These are phyloP conservation scores for Beauveria scarabaeidicola DNA, from an alignment of 2,329 filamentous ascomycete genomes.

Conservation along the genomic window DNA sequence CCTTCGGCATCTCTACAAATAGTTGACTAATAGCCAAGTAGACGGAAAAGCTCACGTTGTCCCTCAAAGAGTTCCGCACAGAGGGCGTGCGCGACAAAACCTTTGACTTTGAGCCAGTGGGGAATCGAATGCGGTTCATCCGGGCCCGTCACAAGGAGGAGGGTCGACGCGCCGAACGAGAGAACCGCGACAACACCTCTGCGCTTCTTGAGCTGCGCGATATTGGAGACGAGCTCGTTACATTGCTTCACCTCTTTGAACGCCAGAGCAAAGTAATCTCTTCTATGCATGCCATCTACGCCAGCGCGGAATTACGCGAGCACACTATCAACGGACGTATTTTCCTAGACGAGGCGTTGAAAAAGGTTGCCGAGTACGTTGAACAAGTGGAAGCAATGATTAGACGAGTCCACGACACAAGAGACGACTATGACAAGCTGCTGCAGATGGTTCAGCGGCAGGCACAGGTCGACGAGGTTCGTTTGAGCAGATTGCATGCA, in stretches of 20 bases:
- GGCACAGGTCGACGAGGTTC: slow-evolving; percentile 57
- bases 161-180: slow-evolving; percentile 39
- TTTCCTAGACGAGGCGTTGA: slow-evolving; percentile 45
- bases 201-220: slow-evolving; percentile 54
- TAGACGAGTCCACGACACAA: slow-evolving; percentile 45
- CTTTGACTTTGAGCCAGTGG: slow-evolving; percentile 29
- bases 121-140: slow-evolving; percentile 32
- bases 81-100: slow-evolving; percentile 44
- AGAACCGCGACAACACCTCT: slow-evolving; percentile 56
- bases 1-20: not conserved
- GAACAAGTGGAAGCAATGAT: slow-evolving; percentile 49
- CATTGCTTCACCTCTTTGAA: slow-evolving; percentile 48
- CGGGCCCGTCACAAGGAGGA: slow-evolving; percentile 31
- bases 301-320: slow-evolving; percentile 30
- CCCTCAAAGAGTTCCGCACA: slow-evolving; percentile 53
- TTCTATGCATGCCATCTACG: slow-evolving; percentile 37
- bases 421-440: slow-evolving; percentile 56
- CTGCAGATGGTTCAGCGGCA: slow-evolving; percentile 60
- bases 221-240: slow-evolving; percentile 54
- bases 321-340: slow-evolving; percentile 37
- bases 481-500: slow-evolving; percentile 52
- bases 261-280: slow-evolving; percentile 44
- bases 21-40: slow-evolving; percentile 18
- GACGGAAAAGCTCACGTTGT: slow-evolving; percentile 54
- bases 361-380: slow-evolving; percentile 45